These are phyloP conservation scores for Schoenoplectus triqueter DNA, from an alignment of 202 grass and related monocot genomes.

Conservation along the genomic window DNA sequence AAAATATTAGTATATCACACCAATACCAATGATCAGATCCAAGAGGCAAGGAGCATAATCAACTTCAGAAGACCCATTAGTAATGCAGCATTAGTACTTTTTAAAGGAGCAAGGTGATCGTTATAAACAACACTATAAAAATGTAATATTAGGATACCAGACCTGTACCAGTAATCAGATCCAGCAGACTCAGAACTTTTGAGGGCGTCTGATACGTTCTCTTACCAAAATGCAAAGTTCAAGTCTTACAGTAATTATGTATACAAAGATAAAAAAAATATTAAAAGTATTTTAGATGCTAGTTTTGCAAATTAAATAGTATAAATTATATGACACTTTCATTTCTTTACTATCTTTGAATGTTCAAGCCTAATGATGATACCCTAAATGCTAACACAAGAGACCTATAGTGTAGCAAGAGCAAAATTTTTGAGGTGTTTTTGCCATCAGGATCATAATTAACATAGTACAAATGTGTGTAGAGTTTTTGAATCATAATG, in stretches of 20 bases:
- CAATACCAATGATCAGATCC: not conserved
- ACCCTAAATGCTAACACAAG: not conserved
- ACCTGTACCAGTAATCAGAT: not conserved
- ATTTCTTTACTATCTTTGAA: not conserved
- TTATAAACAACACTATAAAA: constrained; percentile 10
- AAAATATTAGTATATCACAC: not conserved
- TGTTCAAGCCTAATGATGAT: constrained; percentile 18
- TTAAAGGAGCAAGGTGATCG: not conserved
- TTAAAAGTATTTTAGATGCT: not conserved
- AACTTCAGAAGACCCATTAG: not conserved
- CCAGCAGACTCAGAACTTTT: not conserved
- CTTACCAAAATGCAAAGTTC: constrained; percentile 13
- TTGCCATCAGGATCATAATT: not conserved
- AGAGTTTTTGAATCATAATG: not conserved
- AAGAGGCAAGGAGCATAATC: not conserved
- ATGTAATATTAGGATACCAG: not conserved
- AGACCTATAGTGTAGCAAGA: not conserved
- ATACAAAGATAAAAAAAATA: not conserved
- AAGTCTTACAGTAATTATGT: constrained; percentile 16
- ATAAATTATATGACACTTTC: not conserved
- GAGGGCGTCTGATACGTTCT: not conserved
- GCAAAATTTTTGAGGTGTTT: not conserved
- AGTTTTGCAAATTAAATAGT: not conserved
- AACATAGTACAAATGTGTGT: not conserved
- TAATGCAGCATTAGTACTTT: not conserved